Conservation (phyloP, 1,284 basidiomycete species). For the Sporisorium reilianum region DNA sequence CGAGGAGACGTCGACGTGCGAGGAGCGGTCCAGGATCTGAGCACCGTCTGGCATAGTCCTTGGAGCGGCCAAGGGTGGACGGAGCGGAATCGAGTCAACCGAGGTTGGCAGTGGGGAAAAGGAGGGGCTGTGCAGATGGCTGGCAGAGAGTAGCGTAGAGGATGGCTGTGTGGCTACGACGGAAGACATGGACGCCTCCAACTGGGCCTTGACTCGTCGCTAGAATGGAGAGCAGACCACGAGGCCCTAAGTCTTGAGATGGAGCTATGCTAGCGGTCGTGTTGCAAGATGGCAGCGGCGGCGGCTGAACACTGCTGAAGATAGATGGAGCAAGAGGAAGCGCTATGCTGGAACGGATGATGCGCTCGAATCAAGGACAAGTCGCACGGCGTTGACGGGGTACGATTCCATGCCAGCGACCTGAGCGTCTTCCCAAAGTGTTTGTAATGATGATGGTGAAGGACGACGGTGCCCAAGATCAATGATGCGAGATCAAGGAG, state of each 20-base stretch:
- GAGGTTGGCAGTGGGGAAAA: slow-evolving; percentile 1
- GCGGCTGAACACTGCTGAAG: neutral
- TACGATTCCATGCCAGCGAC: slow-evolving; percentile 17
- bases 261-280: too few species aligned
- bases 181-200: slow-evolving; percentile 17
- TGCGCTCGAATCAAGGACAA: neutral
- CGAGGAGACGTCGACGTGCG: slow-evolving; percentile 7
- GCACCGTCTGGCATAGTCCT: slow-evolving; percentile 44
- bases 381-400: neutral
- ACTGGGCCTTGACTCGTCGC: neutral
- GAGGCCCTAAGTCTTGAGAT: too few species aligned
- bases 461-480: neutral
- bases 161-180: slow-evolving; percentile 2
- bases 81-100: slow-evolving; percentile 6
- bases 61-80: neutral
- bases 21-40: slow-evolving; percentile 12
- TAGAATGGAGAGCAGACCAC: neutral
- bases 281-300: neutral
- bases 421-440: slow-evolving; percentile 8
- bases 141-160: neutral
- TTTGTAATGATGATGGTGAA: neutral
- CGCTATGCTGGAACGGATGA: neutral
- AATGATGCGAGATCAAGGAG: neutral
- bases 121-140: slow-evolving; percentile 1
- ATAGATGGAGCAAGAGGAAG: slow-evolving; percentile 31